phyloP scores from a whole-genome alignment of 306 rosid species.

The Rubus parviflorus region DNA sequence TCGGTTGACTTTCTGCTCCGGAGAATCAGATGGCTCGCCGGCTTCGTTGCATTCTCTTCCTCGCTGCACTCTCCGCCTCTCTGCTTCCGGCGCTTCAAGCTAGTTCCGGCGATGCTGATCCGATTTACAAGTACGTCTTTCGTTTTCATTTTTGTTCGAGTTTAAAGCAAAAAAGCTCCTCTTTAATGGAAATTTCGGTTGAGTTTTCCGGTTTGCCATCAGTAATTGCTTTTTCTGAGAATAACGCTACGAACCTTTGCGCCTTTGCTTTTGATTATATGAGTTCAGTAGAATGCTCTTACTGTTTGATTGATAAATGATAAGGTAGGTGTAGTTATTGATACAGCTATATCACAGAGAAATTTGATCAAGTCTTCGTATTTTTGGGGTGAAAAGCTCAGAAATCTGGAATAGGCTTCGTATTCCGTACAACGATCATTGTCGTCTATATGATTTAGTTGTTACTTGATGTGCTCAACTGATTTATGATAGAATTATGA shows the following conservation, averaged over 20 bases:
- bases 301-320: slow-evolving; percentile 15
- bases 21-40: slow-evolving; percentile 51
- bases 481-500: not conserved
- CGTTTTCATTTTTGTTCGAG: not conserved
- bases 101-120: slow-evolving; percentile 78
- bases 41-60: slow-evolving; percentile 41
- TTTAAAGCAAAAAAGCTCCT: not conserved
- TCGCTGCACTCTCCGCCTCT: slow-evolving; percentile 29
- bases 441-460: not conserved
- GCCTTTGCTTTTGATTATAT: not conserved
- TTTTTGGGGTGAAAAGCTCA: not conserved
- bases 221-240: too few species aligned
- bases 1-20: slow-evolving; percentile 46
- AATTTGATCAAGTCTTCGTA: not conserved
- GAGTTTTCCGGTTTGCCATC: too few species aligned
- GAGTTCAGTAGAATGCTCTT: not conserved
- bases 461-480: not conserved
- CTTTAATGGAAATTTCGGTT: not conserved
- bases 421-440: not conserved
- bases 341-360: not conserved
- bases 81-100: slow-evolving; percentile 46
- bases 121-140: slow-evolving; percentile 56
- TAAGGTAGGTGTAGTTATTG: slow-evolving; percentile 6
- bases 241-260: not conserved
- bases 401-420: slow-evolving; percentile 13